Evolutionary conservation across 345 rosid genomes (phyloP).

Genomic region (Salix koriyanagi): DNA sequence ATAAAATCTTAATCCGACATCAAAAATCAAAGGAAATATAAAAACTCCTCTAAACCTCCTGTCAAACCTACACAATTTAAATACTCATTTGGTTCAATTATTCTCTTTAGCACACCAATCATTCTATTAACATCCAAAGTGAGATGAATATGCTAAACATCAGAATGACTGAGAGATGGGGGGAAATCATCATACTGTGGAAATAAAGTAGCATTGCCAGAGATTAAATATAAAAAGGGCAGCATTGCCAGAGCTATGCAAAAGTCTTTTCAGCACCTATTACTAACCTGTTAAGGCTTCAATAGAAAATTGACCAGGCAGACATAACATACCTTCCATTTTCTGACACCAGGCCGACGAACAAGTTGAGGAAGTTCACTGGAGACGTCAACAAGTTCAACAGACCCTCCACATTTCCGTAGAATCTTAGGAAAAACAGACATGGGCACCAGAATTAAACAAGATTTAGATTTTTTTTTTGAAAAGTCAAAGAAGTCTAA

Average conservation of each 20-base stretch:
- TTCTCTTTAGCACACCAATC: background rate
- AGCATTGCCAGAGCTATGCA: too few relatives aligned
- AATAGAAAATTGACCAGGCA: background rate
- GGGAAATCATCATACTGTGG: too few relatives aligned
- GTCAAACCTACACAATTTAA: background rate
- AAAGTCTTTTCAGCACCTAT: background rate
- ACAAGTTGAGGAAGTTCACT: constrained; percentile 74
- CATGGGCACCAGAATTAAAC: background rate
- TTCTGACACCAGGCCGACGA: constrained; percentile 74
- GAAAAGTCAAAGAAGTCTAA: background rate
- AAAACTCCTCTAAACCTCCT: background rate
- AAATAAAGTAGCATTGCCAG: too few relatives aligned
- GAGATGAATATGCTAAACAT: background rate
- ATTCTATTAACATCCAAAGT: background rate
- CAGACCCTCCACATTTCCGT: constrained; percentile 69
- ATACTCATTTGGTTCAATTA: background rate
- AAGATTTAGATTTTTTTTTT: background rate
- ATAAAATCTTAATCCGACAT: background rate
- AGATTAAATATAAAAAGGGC: too few relatives aligned
- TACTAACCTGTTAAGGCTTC: background rate
- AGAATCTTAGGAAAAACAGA: constrained; percentile 44
- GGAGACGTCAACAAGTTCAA: constrained; percentile 84
- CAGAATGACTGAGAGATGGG: background rate
- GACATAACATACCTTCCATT: constrained; percentile 70
- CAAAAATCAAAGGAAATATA: background rate